Evolutionary conservation across 2,329 filamentous ascomycete species (phyloP), one percentile per base, ranked within the genome.

Genomic region (Xylaria sp.): DNA sequence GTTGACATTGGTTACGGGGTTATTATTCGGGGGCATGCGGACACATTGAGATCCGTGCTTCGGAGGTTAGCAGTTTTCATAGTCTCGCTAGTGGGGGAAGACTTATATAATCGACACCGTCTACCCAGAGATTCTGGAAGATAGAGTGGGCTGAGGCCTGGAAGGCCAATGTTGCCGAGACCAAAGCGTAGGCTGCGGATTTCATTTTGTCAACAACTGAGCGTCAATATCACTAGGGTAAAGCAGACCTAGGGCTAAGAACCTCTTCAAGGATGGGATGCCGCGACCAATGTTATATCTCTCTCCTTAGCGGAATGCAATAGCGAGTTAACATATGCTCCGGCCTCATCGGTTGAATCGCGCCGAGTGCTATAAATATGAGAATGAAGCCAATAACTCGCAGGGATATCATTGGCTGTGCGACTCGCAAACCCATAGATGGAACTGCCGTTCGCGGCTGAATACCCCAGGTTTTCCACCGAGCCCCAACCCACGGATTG

Each of bases 51-150:
- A 70, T 33, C 79, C 81, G 78, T 82, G 69, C 70, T 65, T 51
- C 60, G 23, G 26, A 23, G 28, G 76, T 81, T 66, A 79, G 74
- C 60, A 59, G 23, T 26, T 28, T 57, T 40, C 38, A n/a, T n/a
- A 7, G 4, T 23, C 13, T 23, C 36, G 23, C 42, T 60, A 40
- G 10, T 44, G 28, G 44, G 51, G 62, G 26, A 33, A 60, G 53
- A 77, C 74, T 75, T 74, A 77, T 76, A 74, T 71, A 74, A 62
- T 82, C 84, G 28, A 81, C 79, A 4, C 82, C 83, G 65, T 85
- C 81, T 11, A 85, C 83, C 83, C 83, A 86, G n/a, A 86, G 77
- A 33, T 83, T 76, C 72, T 88, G 85, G 78, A 86, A 87, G 48
- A 81, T 82, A 59, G 86, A 82, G 70, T 88, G 86, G 42, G 79